Evolutionary conservation across 306 rosid species (phyloP), one percentile per base, ranked within the genome.

Genomic region (Chamaecrista fasciculata): DNA sequence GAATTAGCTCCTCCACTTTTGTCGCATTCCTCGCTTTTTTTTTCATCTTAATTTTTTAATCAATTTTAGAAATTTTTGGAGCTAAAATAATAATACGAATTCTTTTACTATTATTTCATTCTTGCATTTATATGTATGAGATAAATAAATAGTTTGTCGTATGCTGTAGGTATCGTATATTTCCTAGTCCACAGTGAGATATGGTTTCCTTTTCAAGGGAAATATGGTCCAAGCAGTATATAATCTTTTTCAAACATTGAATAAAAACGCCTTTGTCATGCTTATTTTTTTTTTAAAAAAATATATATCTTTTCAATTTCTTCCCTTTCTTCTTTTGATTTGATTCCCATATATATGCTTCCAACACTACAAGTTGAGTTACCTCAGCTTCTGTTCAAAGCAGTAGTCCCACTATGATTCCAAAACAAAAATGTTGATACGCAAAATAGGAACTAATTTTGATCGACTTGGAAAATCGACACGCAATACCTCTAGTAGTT

Each of bases 281-380:
- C 21, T 4, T 12, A 12, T 62, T 46, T 9, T 59, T 46, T 2
- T 15, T n/a, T 28, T n/a, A n/a, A n/a, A n/a, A n/a, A n/a, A n/a
- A n/a, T n/a, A n/a, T n/a, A n/a, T n/a, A n/a, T n/a, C n/a, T n/a
- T n/a, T n/a, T n/a, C n/a, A n/a, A n/a, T n/a, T n/a, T n/a, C n/a
- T n/a, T n/a, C n/a, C n/a, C n/a, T 56, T 3, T 39, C 20, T 21
- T 0, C 43, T 46, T 26, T 26, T 63, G 39, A 25, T 37, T 34
- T 42, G 69, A 63, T 63, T 25, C 53, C 39, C 53, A 39, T 26
- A 59, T 16, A 39, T 26, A 60, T 18, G 52, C 69, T 24, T 43
- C 53, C 69, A 63, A 25, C 31, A 8, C 53, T 63, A 29, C 39
- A 60, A 60, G 66, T 36, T 60, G 18, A 63, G 55, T 44, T n/a